Percentiles rank a stretch among this genome's conserved stretches.
Conservation (phyloP, 2,329 filamentous ascomycete genomes). For the Penicillium aurantiogriseum region DNA sequence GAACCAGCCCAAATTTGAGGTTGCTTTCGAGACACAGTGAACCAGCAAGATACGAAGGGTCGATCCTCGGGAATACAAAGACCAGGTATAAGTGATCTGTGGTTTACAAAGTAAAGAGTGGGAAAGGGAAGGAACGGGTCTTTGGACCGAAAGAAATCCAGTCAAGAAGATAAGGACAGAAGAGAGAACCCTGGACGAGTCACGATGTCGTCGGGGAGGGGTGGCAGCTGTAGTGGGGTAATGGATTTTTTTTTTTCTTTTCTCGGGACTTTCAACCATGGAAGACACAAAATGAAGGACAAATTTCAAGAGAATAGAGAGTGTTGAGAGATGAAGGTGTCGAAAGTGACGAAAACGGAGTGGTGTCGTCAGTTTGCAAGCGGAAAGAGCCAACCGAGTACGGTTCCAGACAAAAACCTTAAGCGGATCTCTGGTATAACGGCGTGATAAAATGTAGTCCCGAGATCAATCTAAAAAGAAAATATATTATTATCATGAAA, state of each 20-base stretch:
- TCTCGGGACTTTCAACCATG: slow-evolving; percentile 17
- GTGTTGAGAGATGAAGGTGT: background rate
- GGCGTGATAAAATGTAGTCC: background rate
- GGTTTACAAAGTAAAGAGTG: slow-evolving; percentile 22
- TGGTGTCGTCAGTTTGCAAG: slow-evolving; percentile 40
- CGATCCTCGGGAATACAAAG: slow-evolving; percentile 19
- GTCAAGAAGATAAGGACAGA: slow-evolving; percentile 11
- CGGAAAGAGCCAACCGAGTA: slow-evolving; percentile 34
- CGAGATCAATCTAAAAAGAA: background rate
- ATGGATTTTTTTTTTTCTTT: slow-evolving; percentile 4
- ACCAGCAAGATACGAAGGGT: slow-evolving; percentile 23
- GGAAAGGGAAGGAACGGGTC: slow-evolving; percentile 23
- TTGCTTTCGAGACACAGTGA: slow-evolving; percentile 14
- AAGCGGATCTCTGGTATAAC: slow-evolving; percentile 16
- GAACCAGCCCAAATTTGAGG: slow-evolving; percentile 5
- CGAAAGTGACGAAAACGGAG: slow-evolving; percentile 31
- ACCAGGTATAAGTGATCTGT: slow-evolving; percentile 17
- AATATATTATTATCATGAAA: background rate
- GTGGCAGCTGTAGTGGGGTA: slow-evolving; percentile 23
- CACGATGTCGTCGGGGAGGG: slow-evolving; percentile 22
- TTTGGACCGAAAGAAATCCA: slow-evolving; percentile 21
- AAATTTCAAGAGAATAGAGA: background rate
- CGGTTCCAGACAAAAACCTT: slow-evolving; percentile 33
- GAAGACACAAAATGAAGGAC: slow-evolving; percentile 2
- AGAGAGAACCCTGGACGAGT: slow-evolving; percentile 17